Evolutionary conservation across 129 eudicot genomes (phyloP), one percentile per base, ranked within the genome.

Genomic region (Smallanthus sonchifolius): DNA sequence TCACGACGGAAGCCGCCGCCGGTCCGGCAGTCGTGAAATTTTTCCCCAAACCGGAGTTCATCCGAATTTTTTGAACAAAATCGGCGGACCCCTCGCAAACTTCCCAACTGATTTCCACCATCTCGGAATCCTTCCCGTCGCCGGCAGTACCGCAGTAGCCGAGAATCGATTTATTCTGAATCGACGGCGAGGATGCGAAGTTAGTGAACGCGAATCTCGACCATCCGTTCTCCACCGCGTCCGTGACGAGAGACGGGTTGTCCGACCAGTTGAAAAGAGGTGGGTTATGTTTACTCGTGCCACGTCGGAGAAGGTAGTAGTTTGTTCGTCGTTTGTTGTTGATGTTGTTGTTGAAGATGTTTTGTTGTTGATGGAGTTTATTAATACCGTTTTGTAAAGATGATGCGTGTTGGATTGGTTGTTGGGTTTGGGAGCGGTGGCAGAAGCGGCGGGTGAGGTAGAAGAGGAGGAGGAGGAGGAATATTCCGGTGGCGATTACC

Each of bases 211-310:
- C 94, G 43, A 95, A 95, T 65, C 91, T 67, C 0, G 97, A 85
- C 99, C 99, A 95, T 69, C 99, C 99, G 52, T 91, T 88, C 35
- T 95, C 99, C 19, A 95, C 97, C 2, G 92, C 97, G n/a, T 88
- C 97, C 6, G 94, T 85, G 55, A 91, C 75, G 0, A 91, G 88
- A 16, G 87, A 66, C 28, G 98, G 98, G 32, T 94, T 86, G 24
- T 94, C 96, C 3, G 82, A 69, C 98, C 98, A 93, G 15, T 67
- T 79, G 73, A 93, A 93, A 54, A 79, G 19, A 4, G 86, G 81
- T 19, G 30, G 30, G 30, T 24, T 24, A 24, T 24, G 30, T 24
- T 24, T 24, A 1, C 30, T 24, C 30, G 30, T 24, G 30, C 89
- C 95, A 39, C 88, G 88, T 71, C 83, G 77, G 17, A 88, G 81